Base-by-base conservation (phyloP, 2,329 filamentous ascomycete species). In the Ophiognomonia clavigignenti-juglandacearum region DNA sequence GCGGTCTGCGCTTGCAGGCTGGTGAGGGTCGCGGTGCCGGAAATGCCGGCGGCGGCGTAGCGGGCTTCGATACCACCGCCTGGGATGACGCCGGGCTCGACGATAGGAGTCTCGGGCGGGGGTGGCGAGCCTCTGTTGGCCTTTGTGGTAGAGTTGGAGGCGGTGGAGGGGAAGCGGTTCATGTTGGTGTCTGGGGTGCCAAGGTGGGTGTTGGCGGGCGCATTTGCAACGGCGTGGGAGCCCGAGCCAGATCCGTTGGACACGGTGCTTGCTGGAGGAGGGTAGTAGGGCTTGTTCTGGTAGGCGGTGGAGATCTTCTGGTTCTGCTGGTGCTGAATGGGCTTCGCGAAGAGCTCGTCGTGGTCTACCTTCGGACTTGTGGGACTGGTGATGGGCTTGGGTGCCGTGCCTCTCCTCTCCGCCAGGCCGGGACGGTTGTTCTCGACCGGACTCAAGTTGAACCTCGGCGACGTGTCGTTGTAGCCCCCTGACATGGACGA, bases 41-140 rank as follows among this genome's bases (percentile, higher is more conserved):
- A 88, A 54, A 96, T 96, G 29, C 91, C 91, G 23, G 90, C 86
- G 3, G 90, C 89, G 3, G 91, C 91, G 74, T 95, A 96, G 46
- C 90, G 82, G 42, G 89, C 88, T 64, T 96, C 91, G 57, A 96
- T 96, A 47, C 88, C 88, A 34, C 86, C 88, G 45, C 82, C 82
- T 2, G 85, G 81, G n/a, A 82, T 74, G 44, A 73, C 74, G 16
- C 80, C 82, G 1, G 86, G 87, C 34, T 85, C 86, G 24, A 86
- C 78, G 52, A 92, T 77, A 26, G 93, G 89, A 0, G 93, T 97
- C 64, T 97, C 92, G 8, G 93, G 93, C 1, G 93, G 93, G 4
- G 93, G 92, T 5, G 93, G 93, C 23, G 92, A 97, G 36, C 93
- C 93, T 57, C 93, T 80, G 60, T 87, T 91, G 18, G 93, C 93